Evolutionary conservation across 345 rosid species (phyloP), one percentile per base, ranked within the genome.

Genomic region (Pseudoturritis turrita): DNA sequence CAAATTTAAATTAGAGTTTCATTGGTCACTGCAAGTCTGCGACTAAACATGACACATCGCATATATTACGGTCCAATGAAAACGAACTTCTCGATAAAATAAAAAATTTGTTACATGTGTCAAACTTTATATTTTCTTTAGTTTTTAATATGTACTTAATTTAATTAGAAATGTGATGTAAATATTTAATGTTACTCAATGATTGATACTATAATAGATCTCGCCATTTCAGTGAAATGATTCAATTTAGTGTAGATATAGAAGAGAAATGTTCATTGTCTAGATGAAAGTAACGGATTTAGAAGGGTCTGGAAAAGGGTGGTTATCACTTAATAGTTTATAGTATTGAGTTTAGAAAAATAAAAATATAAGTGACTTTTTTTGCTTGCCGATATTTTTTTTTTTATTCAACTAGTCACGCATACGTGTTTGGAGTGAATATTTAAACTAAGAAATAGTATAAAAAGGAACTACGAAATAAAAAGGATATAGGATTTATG

Each of bases 391-490:
- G 13, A 28, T 50, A 41, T 13, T 18, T 70, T 45, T 72, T 43
- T 25, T 25, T 25, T 25, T 25, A 25, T 25, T 25, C 19, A 50
- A 49, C 7, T 51, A 66, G 60, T 21, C 39, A 12, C 25, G 4
- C 26, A 45, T 69, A 44, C 35, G 40, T 68, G 59, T 19, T 74
- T 40, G 15, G 47, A 67, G 51, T 36, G 19, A 49, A 74, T 58
- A 59, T 31, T 19, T 60, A 41, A 41, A 31, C 29, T 1, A 51
- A 29, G 31, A 28, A 26, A 43, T 33, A 33, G 37, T 33, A 26
- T 3, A 41, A 25, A 37, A 29, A 18, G 43, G 51, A 40, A 50
- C 6, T 39, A 52, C 2, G 18, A 43, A 41, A 43, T 22, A 22
- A 41, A 55, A 23, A 54, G 44, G 35, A 26, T 65, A 45, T 62